phyloP scores from a whole-genome alignment of 495 filamentous ascomycete species.

The Pyrenula massariospora region DNA sequence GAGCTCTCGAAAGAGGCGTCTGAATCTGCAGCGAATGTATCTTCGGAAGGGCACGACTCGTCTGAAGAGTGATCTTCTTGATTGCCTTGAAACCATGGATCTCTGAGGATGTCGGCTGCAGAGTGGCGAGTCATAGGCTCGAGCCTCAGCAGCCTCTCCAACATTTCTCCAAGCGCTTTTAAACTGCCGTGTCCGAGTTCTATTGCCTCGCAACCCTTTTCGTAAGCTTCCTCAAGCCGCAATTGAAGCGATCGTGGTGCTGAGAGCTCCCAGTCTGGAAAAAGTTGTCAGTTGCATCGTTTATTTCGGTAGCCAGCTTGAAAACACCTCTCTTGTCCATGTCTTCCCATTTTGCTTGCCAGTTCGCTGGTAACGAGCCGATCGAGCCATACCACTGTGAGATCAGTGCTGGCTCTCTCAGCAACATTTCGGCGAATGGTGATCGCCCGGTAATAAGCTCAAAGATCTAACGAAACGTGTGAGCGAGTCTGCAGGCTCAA shows the following conservation, averaged over 20 bases:
- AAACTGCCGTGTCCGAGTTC: neutral
- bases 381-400: slow-evolving; percentile 20
- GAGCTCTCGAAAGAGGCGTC: neutral
- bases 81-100: slow-evolving; percentile 18
- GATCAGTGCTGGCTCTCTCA: slow-evolving; percentile 18
- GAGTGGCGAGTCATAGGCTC: slow-evolving; percentile 22
- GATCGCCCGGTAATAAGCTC: slow-evolving; percentile 25
- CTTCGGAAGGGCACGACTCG: neutral
- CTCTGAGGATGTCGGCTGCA: slow-evolving; percentile 17
- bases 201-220: too few species aligned
- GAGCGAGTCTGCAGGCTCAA: slow-evolving; percentile 2
- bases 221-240: too few species aligned
- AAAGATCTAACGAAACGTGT: slow-evolving; percentile 21
- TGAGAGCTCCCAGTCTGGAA: too few species aligned
- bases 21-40: neutral
- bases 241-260: too few species aligned
- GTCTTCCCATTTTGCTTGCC: slow-evolving; percentile 14
- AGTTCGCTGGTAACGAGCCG: slow-evolving; percentile 21
- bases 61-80: neutral
- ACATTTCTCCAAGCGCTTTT: slow-evolving; percentile 12
- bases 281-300: too few species aligned
- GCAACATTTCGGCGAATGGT: slow-evolving; percentile 22
- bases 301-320: slow-evolving; percentile 6
- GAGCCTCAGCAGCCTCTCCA: slow-evolving; percentile 20
- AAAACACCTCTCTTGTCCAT: slow-evolving; percentile 17